Evolutionary conservation across 805 yeast genomes (phyloP).

Genomic region (Pichia manshurica): DNA sequence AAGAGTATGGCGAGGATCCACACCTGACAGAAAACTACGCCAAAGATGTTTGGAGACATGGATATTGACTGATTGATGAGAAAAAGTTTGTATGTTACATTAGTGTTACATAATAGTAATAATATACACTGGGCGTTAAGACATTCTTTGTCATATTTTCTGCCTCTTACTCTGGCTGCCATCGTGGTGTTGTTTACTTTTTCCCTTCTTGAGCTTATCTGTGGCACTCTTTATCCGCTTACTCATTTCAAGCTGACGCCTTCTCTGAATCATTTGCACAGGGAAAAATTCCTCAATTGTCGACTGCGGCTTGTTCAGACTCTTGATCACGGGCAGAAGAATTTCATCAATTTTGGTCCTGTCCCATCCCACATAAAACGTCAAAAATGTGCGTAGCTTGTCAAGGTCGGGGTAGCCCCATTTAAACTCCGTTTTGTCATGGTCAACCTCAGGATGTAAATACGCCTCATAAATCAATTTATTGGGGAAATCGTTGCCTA

Average conservation of each 20-base stretch:
- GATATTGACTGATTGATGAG: constrained; percentile 16
- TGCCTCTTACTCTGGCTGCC: constrained; percentile 4
- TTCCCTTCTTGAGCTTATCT: constrained; percentile 34
- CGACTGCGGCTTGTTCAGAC: constrained; percentile 65
- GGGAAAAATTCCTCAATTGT: constrained; percentile 67
- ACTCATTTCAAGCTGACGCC: constrained; percentile 46
- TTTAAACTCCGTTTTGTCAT: constrained; percentile 65
- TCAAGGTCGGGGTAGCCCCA: constrained; percentile 94
- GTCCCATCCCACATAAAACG: constrained; percentile 73
- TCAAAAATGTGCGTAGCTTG: constrained; percentile 62
- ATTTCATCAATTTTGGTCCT: constrained; percentile 73
- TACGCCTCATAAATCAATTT: constrained; percentile 67
- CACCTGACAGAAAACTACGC: constrained; percentile 57
- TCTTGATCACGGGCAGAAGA: constrained; percentile 76
- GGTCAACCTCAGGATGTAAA: constrained; percentile 74
- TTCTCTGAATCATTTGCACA: constrained; percentile 43
- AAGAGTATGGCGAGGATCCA: constrained; percentile 59
- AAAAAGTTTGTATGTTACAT: background rate
- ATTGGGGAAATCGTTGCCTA: constrained; percentile 61
- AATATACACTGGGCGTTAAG: background rate
- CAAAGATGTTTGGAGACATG: constrained; percentile 34
- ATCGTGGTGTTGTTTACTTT: constrained; percentile 4
- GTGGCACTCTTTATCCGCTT: constrained; percentile 60
- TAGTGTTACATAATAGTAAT: background rate
- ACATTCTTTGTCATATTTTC: background rate